Evolutionary conservation across 139 green algal species (phyloP), one percentile per base, ranked within the genome.

Genomic region (Pseudopediastrum boryanum): DNA sequence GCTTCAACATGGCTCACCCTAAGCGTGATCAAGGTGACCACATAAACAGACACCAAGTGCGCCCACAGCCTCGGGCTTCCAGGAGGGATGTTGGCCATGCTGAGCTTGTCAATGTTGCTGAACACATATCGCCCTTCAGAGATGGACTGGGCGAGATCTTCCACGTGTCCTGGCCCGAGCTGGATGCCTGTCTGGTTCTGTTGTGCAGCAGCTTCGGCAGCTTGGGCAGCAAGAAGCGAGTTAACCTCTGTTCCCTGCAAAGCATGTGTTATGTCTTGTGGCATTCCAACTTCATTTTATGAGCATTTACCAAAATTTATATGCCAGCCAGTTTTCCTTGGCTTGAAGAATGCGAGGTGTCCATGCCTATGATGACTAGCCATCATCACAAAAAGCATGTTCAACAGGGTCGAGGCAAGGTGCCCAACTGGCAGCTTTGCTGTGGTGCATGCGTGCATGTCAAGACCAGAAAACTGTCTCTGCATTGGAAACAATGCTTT

Each of bases 61-160:
- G 86, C 88, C 80, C 85, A 90, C 42, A 94, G 70, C 35, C 75
- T 62, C 1, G 39, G 19, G 63, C 65, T 67, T 31, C 61, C 70
- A 0, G 76, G 35, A 2, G 70, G 25, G 12, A 93, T 74, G 71
- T 93, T 94, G 51, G 84, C 64, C 61, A 93, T 86, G 16, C 27
- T 61, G 8, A 82, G 61, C 42, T 51, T 39, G 70, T 79, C 70
- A 2, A 75, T 59, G 70, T 74, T 39, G 27, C 38, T 74, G 38
- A 25, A 35, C 39, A 51, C 36, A 51, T 65, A 65, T 65, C 54
- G 56, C 38, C 13, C 54, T 8, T 29, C 19, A 3, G 4, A 35
- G 35, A 72, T 52, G 19, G 51, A 19, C 4, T 7, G 8, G 5
- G 64, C 64, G n/a, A 72, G 64, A 4, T 16, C 27, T 8, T 52